These are phyloP conservation scores for Diaporthe ampelina DNA, from an alignment of 2,329 filamentous ascomycete species.

Conservation along the genomic window DNA sequence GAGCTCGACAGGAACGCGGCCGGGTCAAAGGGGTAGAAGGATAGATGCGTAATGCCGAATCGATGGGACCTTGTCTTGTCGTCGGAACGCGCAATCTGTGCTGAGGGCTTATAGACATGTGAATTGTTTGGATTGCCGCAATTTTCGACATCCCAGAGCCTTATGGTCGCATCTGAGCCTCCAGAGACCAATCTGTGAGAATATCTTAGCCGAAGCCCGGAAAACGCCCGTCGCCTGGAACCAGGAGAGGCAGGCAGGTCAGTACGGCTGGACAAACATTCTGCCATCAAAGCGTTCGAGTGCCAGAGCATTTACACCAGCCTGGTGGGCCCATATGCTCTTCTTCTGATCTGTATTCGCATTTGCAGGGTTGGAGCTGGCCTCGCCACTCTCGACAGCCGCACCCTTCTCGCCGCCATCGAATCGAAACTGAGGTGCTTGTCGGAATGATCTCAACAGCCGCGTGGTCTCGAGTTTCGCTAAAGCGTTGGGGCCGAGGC, in stretches of 20 bases:
- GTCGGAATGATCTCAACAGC: constrained; percentile 78
- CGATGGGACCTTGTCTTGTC: constrained; percentile 61
- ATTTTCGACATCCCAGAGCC: constrained; percentile 87
- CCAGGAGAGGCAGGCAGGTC: not conserved
- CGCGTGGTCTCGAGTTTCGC: constrained; percentile 75
- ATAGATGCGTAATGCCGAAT: constrained; percentile 81
- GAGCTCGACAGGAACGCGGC: constrained; percentile 82
- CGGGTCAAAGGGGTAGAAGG: constrained; percentile 84
- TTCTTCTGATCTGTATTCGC: constrained; percentile 50
- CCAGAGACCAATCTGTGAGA: constrained; percentile 80
- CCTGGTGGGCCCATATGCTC: constrained; percentile 75
- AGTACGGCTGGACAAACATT: constrained; percentile 64
- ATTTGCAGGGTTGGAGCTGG: constrained; percentile 34
- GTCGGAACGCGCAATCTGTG: constrained; percentile 61
- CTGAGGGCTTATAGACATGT: constrained; percentile 68
- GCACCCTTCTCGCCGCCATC: constrained; percentile 68
- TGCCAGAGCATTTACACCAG: constrained; percentile 83
- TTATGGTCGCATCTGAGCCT: constrained; percentile 86
- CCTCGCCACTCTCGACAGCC: constrained; percentile 47
- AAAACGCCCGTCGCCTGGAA: not conserved
- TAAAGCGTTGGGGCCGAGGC: constrained; percentile 73
- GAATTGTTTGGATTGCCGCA: constrained; percentile 58
- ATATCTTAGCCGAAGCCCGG: constrained; percentile 33
- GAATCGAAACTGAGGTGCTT: constrained; percentile 77
- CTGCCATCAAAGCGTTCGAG: constrained; percentile 87